These are phyloP conservation scores for Kwoniella sp. DNA, from an alignment of 768 basidiomycete genomes.

Conservation along the genomic window DNA sequence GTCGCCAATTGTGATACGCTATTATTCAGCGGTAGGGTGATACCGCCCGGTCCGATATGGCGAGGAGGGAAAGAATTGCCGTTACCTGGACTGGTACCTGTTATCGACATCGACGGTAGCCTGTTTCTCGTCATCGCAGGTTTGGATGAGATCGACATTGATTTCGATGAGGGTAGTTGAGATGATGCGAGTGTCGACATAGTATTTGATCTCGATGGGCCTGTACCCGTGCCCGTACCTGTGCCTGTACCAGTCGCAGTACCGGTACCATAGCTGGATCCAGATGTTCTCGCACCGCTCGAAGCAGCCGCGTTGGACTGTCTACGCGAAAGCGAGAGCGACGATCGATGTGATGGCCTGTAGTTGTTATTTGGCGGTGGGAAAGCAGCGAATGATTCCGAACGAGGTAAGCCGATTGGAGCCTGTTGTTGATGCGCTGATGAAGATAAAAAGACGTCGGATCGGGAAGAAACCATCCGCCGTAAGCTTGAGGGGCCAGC, in stretches of 20 bases:
- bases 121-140: background rate
- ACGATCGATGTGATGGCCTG: slow-evolving; percentile 1
- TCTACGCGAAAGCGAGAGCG: slow-evolving; percentile 14
- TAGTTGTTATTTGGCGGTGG: slow-evolving; percentile 13
- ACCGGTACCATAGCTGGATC: slow-evolving; percentile 30
- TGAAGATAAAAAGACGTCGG: slow-evolving; percentile 42
- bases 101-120: slow-evolving; percentile 26
- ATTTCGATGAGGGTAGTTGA: slow-evolving; percentile 39
- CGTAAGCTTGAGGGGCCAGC: slow-evolving; percentile 44
- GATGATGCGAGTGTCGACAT: slow-evolving; percentile 29
- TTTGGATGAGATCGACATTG: slow-evolving; percentile 13
- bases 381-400: slow-evolving; percentile 23
- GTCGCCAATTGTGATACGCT: slow-evolving; percentile 83
- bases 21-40: slow-evolving; percentile 62
- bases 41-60: slow-evolving; percentile 38
- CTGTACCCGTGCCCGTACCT: slow-evolving; percentile 4
- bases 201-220: slow-evolving; percentile 21
- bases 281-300: slow-evolving; percentile 16
- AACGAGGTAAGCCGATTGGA: slow-evolving; percentile 11
- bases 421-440: slow-evolving; percentile 3
- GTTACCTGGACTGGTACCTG: slow-evolving; percentile 37
- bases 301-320: slow-evolving; percentile 26
- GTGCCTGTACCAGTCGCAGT: slow-evolving; percentile 19
- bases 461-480: slow-evolving; percentile 42
- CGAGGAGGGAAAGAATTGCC: slow-evolving; percentile 35